Evolutionary conservation across 331 rosid species (phyloP).

Genomic region (Pyrus hybrid): DNA sequence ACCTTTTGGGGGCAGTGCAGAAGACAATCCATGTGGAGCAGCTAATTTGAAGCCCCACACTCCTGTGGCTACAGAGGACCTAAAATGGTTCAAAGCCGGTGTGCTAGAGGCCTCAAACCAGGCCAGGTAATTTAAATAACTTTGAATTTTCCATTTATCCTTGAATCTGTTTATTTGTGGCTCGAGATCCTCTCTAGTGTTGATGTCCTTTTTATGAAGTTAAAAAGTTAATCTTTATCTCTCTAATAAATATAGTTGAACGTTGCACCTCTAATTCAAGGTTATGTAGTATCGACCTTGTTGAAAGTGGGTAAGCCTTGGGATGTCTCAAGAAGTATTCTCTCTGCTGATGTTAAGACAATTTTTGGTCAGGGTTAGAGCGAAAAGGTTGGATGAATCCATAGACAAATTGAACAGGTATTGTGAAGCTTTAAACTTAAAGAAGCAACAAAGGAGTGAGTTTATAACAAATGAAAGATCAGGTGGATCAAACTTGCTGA

Average conservation of each 20-base stretch:
- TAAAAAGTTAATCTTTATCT: neutral
- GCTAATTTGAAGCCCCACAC: constrained; percentile 50
- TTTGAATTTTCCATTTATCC: neutral
- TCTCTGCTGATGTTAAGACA: constrained; percentile 20
- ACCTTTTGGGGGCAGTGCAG: constrained; percentile 46
- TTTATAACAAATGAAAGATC: constrained; percentile 51
- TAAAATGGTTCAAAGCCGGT: constrained; percentile 53
- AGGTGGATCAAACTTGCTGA: constrained; percentile 40
- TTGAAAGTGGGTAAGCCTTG: neutral
- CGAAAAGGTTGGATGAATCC: constrained; percentile 59
- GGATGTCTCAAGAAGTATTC: neutral
- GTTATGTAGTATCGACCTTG: too few species aligned
- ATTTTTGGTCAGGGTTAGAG: constrained; percentile 43
- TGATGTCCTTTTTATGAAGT: neutral
- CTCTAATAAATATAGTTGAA: neutral
- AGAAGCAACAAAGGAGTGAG: constrained; percentile 58
- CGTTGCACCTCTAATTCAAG: neutral
- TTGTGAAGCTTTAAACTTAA: constrained; percentile 51
- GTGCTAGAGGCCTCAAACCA: constrained; percentile 44
- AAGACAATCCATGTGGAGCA: constrained; percentile 55
- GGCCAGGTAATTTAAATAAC: constrained; percentile 61
- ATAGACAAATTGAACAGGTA: constrained; percentile 55
- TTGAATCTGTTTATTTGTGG: neutral
- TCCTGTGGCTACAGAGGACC: constrained; percentile 53
- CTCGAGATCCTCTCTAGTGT: neutral